Evolutionary conservation across 2,329 filamentous ascomycete genomes (phyloP).

Genomic region (Cytospora chrysosperma): DNA sequence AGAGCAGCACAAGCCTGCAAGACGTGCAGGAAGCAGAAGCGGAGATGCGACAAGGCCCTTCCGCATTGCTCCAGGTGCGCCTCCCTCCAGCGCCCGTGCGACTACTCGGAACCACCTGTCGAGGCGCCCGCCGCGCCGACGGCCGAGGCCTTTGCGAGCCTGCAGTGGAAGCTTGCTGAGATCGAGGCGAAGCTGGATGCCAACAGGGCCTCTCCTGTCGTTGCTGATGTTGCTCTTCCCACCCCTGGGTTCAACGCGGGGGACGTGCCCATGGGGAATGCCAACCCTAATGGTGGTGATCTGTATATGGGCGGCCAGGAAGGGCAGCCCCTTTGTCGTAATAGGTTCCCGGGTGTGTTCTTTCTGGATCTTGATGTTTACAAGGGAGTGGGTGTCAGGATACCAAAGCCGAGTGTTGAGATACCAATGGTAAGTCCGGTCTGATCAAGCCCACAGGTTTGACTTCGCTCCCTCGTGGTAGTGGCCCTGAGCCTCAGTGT

Average conservation of each 20-base stretch:
- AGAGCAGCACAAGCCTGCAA: constrained; percentile 29
- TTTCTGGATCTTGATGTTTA: constrained; percentile 45
- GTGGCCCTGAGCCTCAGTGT: not conserved
- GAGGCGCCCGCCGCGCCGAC: constrained; percentile 36
- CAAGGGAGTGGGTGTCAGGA: constrained; percentile 35
- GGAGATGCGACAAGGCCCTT: constrained; percentile 51
- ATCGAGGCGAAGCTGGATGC: constrained; percentile 38
- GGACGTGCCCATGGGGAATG: not conserved
- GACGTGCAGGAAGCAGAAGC: constrained; percentile 43
- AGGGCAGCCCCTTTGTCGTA: constrained; percentile 5
- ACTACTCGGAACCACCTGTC: constrained; percentile 38
- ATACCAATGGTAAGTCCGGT: constrained; percentile 38
- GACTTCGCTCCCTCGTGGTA: not conserved
- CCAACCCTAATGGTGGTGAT: constrained; percentile 21
- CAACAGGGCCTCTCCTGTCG: not conserved
- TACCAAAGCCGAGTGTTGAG: constrained; percentile 39
- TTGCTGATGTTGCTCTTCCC: not conserved
- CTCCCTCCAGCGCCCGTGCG: constrained; percentile 41
- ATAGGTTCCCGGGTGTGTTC: constrained; percentile 41
- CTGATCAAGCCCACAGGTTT: not conserved
- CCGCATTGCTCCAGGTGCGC: constrained; percentile 48
- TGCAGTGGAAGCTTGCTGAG: constrained; percentile 38
- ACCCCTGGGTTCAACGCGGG: not conserved
- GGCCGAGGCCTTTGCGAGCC: constrained; percentile 39
- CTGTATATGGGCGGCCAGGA: constrained; percentile 26